Evolutionary conservation across 169 alveolate species (phyloP).

Genomic region (Neospora caninum): DNA sequence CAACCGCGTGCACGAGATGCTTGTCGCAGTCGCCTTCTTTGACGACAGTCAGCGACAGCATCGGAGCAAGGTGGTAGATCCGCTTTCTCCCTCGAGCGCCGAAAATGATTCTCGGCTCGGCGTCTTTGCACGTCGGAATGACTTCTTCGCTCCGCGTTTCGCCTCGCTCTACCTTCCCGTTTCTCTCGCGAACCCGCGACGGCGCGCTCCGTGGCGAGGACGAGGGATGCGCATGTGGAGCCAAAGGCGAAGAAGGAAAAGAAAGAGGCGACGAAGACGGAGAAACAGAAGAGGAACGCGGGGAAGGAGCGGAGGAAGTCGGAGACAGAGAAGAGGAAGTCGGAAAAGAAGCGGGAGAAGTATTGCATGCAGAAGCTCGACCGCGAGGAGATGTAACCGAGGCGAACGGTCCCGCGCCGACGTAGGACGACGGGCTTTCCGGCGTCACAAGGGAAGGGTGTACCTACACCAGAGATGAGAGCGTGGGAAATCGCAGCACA

Average conservation of each 20-base stretch:
- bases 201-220: not conserved
- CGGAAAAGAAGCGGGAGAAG: not conserved
- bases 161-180: not conserved
- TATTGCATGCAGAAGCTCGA: no score
- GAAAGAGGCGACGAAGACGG: no score
- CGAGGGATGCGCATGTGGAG: no score
- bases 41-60: not conserved
- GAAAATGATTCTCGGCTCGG: not conserved
- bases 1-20: not conserved
- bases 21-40: not conserved
- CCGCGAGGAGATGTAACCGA: not conserved
- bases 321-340: not conserved
- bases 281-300: no score
- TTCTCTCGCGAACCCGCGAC: not conserved
- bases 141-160: not conserved
- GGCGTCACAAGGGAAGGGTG: not conserved
- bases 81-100: not conserved
- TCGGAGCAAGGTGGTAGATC: not conserved
- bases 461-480: not conserved
- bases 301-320: no score
- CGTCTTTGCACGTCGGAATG: not conserved
- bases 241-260: no score
- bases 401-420: not conserved
- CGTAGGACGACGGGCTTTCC: not conserved
- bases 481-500: not conserved